A percentile compares a stretch with the other conserved stretches of the same genome.
These are phyloP conservation scores for Cordyceps cicadae DNA, from an alignment of 2,329 filamentous ascomycete genomes.

Conservation along the genomic window DNA sequence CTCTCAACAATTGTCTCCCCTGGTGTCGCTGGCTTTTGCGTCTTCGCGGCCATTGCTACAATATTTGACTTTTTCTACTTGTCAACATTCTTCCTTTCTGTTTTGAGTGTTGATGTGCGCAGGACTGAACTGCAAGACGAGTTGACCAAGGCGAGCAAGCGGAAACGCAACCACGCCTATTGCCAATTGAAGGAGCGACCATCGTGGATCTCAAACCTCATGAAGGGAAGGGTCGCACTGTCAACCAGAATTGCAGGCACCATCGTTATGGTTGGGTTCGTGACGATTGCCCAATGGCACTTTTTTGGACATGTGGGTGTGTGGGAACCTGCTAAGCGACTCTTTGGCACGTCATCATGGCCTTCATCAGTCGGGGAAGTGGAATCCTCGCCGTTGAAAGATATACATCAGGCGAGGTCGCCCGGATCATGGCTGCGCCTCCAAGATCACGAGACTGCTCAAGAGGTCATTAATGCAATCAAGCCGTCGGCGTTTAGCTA, in stretches of 20 bases:
- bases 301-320: conserved; percentile 57
- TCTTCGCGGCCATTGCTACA: conserved; percentile 66
- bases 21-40: conserved; percentile 66
- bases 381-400: conserved; percentile 37
- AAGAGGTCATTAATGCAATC: conserved; percentile 66
- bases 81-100: conserved; percentile 70
- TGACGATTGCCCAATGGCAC: conserved; percentile 68
- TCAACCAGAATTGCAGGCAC: conserved; percentile 70
- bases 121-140: conserved; percentile 69
- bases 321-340: conserved; percentile 19
- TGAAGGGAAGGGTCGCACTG: conserved; percentile 56
- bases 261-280: conserved; percentile 62
- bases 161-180: conserved; percentile 28
- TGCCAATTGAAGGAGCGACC: conserved; percentile 18
- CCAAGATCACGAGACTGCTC: conserved; percentile 71
- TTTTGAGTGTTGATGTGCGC: conserved; percentile 70
- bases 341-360: conserved; percentile 16
- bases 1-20: conserved; percentile 61
- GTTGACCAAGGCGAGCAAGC: conserved; percentile 46
- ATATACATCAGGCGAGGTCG: conserved; percentile 66
- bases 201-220: conserved; percentile 51
- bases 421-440: conserved; percentile 67
- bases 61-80: conserved; percentile 72
- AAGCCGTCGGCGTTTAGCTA: conserved; percentile 66
- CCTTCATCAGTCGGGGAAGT: background rate